Base-by-base conservation (phyloP, 768 basidiomycete genomes). In the Inosperma sp. region DNA sequence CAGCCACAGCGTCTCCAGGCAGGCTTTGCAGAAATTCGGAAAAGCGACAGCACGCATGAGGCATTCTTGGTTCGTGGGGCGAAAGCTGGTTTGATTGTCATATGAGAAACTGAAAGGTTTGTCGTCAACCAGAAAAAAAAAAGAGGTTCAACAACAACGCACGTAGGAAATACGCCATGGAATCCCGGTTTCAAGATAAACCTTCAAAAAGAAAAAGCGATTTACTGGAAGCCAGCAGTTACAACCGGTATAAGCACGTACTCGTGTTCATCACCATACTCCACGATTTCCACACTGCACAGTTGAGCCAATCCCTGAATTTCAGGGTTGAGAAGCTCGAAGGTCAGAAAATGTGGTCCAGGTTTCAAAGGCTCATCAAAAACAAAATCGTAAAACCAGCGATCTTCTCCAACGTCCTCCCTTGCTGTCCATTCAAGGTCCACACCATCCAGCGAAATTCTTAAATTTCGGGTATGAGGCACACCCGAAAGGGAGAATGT, bases 61-160 rank as follows among this genome's bases (percentile, higher is more conserved):
- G 62, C 88, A 90, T 63, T 82, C 84, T 53, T 87, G 82, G 56
- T 88, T 87, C 2, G 88, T 90, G 3, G 88, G 88, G n/a, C 88
- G 78, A 65, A 85, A 90, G 3, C 78, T 76, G 0, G 84, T 88
- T 45, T 65, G 63, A 58, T 89, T 87, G 31, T 69, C 63, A 27
- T 82, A 72, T 1, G 83, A 85, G 61, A 76, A 88, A 16, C 86
- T 87, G 54, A 16, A 5, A 21, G 35, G n/a, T 27, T 23, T 8
- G 49, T 19, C 23, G 40, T n/a, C 31, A 30, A 13, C 9, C 36
- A 41, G 49, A 39, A 13, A 46, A n/a, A 39, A 36, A 14, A 31
- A 21, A 7, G 29, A 35, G 25, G 16, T 36, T 55, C n/a, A 17
- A 16, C 10, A 7, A 41, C 25, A 5, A 68, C 82, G 52, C 55